Conservation (phyloP, 83 land plant species). For the Larix sibirica region DNA sequence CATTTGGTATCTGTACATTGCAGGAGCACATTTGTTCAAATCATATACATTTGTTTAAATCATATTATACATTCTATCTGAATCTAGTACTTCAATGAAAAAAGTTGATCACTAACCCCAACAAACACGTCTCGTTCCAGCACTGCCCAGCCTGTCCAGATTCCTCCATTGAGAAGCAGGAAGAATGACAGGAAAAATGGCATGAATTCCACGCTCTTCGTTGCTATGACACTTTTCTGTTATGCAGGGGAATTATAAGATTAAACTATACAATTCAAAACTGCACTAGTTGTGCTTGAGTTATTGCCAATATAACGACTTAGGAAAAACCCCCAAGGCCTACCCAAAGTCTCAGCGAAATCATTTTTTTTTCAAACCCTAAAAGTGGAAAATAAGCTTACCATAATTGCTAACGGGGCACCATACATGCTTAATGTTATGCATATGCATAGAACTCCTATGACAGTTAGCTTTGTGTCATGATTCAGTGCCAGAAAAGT, state of each 20-base stretch:
- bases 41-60: no score
- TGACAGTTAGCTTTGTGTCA: slow-evolving; percentile 19
- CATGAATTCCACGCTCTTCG: slow-evolving; percentile 84
- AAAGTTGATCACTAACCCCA: neutral
- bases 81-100: no score
- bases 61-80: no score
- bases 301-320: no score
- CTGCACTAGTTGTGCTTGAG: no score
- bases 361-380: no score
- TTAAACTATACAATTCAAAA: no score
- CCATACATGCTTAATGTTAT: slow-evolving; percentile 73
- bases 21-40: no score
- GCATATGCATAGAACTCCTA: slow-evolving; percentile 50
- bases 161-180: slow-evolving; percentile 68
- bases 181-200: slow-evolving; percentile 83
- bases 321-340: no score
- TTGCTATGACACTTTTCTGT: slow-evolving; percentile 68
- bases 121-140: slow-evolving; percentile 43
- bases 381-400: slow-evolving; percentile 16
- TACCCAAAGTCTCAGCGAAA: no score
- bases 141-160: slow-evolving; percentile 61
- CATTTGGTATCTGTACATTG: slow-evolving; percentile 53
- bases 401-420: slow-evolving; percentile 60
- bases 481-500: slow-evolving; percentile 34
- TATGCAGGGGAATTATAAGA: no score